Percentiles rank a stretch among this genome's conserved stretches.
phyloP scores from a whole-genome alignment of 2,329 filamentous ascomycete species.

The Nemania diffusa region DNA sequence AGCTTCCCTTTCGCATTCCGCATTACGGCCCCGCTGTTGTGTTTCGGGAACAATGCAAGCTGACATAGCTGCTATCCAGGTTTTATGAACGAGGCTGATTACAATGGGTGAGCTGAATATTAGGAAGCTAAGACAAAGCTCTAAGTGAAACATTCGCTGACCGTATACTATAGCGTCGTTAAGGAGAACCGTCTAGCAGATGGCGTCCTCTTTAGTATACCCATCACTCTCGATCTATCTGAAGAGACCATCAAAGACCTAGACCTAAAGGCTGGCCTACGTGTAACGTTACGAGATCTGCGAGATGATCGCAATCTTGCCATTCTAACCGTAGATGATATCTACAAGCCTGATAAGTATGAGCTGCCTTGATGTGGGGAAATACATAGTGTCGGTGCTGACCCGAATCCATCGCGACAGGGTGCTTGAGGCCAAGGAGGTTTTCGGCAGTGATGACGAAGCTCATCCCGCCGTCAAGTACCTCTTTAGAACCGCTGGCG shows the following conservation, averaged over 20 bases:
- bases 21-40: background rate
- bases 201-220: slow-evolving; percentile 94
- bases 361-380: slow-evolving; percentile 49
- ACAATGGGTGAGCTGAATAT: slow-evolving; percentile 75
- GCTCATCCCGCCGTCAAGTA: slow-evolving; percentile 94
- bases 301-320: slow-evolving; percentile 96
- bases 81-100: slow-evolving; percentile 98
- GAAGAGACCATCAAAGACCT: slow-evolving; percentile 78
- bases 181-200: slow-evolving; percentile 85
- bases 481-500: slow-evolving; percentile 81
- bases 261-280: slow-evolving; percentile 80
- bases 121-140: background rate
- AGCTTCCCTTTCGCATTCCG: background rate
- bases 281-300: slow-evolving; percentile 91
- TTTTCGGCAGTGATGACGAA: slow-evolving; percentile 91
- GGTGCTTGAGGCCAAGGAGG: slow-evolving; percentile 87
- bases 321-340: slow-evolving; percentile 93
- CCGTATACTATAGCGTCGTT: slow-evolving; percentile 73
- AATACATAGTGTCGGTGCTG: slow-evolving; percentile 62
- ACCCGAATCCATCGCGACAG: slow-evolving; percentile 56
- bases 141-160: slow-evolving; percentile 17
- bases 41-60: slow-evolving; percentile 31
- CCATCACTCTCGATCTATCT: slow-evolving; percentile 90
- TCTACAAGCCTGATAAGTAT: slow-evolving; percentile 96
- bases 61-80: slow-evolving; percentile 63